phyloP scores from a whole-genome alignment of 23 red algal species.

The Cyanidiococcus yangmingshanensis region DNA sequence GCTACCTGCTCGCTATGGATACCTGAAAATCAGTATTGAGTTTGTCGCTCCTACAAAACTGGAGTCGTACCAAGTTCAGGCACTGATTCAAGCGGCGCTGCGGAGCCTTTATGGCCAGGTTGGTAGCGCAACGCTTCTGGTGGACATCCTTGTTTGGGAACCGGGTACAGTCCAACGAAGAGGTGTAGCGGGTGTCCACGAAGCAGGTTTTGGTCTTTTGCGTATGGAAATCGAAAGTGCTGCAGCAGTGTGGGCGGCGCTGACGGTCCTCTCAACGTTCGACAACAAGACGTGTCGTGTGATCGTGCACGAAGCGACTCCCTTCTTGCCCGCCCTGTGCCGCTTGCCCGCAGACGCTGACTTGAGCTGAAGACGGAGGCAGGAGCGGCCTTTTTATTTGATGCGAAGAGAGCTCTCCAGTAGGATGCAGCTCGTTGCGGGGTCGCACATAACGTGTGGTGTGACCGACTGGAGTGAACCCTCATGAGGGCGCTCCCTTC shows the following conservation, averaged over 20 bases:
- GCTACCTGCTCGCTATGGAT: background rate
- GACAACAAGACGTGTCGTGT: conserved; percentile 1
- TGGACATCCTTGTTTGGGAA: background rate
- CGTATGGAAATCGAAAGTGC: background rate
- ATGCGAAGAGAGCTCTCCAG: too few relatives aligned
- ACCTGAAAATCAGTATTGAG: background rate
- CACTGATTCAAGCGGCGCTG: background rate
- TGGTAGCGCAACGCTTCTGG: background rate
- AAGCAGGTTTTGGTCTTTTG: background rate
- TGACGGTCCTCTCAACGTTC: background rate
- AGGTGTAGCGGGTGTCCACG: background rate
- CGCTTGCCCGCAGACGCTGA: background rate
- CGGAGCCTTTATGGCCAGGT: background rate
- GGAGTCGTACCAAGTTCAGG: background rate
- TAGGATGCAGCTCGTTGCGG: too few relatives aligned
- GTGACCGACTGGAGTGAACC: too few relatives aligned
- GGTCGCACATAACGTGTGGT: too few relatives aligned
- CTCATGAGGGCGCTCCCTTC: too few relatives aligned
- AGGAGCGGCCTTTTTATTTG: too few relatives aligned
- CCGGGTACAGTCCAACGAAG: background rate
- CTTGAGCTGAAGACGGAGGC: too few relatives aligned
- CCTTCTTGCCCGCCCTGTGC: background rate
- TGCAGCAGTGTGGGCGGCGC: background rate
- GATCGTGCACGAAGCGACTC: background rate
- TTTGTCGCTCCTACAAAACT: background rate